Evolutionary conservation across 2,329 filamentous ascomycete species (phyloP).

Genomic region (Aureobasidium uvarum): DNA sequence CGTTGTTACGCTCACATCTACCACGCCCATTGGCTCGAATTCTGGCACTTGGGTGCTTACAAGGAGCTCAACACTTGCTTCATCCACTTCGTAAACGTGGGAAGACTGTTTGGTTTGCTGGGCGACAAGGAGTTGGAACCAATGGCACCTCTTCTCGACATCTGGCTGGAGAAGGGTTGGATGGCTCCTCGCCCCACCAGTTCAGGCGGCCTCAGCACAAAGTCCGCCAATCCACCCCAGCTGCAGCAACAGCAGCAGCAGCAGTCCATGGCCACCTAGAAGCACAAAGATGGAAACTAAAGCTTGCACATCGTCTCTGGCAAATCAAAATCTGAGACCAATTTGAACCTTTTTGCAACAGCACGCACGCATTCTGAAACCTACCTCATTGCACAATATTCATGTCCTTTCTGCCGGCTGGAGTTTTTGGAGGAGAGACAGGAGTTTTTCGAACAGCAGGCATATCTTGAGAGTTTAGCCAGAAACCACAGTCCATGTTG

Average conservation of each 20-base stretch:
- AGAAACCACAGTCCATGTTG: not conserved
- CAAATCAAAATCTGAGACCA: not conserved
- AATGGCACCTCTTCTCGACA: constrained; percentile 90
- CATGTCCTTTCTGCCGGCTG: not conserved
- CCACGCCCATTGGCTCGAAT: constrained; percentile 53
- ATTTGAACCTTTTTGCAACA: constrained; percentile 2
- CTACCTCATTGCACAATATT: constrained; percentile 1
- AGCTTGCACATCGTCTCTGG: constrained; percentile 1
- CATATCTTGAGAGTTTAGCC: not conserved
- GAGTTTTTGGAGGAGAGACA: not conserved
- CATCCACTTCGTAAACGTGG: constrained; percentile 57
- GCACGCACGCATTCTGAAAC: constrained; percentile 6
- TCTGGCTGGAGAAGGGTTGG: constrained; percentile 86
- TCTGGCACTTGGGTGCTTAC: constrained; percentile 50
- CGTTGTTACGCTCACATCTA: constrained; percentile 55
- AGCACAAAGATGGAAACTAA: not conserved
- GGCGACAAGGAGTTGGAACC: constrained; percentile 89
- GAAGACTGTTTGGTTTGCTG: constrained; percentile 74
- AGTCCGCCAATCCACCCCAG: constrained; percentile 10
- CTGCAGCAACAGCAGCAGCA: constrained; percentile 9
- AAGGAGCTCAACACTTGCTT: constrained; percentile 56
- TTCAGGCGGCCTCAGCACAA: constrained; percentile 24
- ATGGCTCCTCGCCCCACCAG: constrained; percentile 55
- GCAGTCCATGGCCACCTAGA: constrained; percentile 8
- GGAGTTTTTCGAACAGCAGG: not conserved